A percentile compares a stretch with the other conserved stretches of the same genome.
Evolutionary conservation across 345 rosid species (phyloP).

Genomic region (Ricinus communis): DNA sequence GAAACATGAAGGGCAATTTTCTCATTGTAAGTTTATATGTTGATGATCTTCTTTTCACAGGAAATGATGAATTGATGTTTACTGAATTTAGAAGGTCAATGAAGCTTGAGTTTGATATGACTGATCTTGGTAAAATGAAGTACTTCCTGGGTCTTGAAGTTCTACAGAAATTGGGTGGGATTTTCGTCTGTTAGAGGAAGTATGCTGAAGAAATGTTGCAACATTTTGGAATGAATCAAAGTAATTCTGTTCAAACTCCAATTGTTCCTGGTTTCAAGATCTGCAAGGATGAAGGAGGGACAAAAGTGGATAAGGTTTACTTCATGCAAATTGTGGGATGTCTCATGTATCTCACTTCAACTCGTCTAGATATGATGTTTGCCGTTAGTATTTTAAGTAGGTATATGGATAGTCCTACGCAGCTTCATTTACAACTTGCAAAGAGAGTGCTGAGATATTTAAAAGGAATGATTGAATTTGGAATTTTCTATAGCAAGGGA

Average conservation of each 20-base stretch:
- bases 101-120: background rate
- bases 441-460: background rate
- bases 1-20: no score
- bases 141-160: background rate
- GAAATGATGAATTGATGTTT: background rate
- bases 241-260: background rate
- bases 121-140: background rate
- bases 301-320: background rate
- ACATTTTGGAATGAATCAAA: background rate
- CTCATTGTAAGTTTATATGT: background rate
- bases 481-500: background rate
- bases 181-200: background rate
- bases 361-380: background rate
- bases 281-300: background rate
- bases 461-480: background rate
- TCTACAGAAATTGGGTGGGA: background rate
- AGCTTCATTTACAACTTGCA: background rate
- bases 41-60: background rate
- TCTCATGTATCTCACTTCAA: background rate
- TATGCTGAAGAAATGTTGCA: background rate
- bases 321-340: background rate
- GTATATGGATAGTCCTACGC: background rate
- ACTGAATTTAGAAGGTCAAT: background rate
- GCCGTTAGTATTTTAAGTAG: background rate
- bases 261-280: background rate